Evolutionary conservation across 2,329 filamentous ascomycete genomes (phyloP).

Genomic region (Dactylellina cionopaga): DNA sequence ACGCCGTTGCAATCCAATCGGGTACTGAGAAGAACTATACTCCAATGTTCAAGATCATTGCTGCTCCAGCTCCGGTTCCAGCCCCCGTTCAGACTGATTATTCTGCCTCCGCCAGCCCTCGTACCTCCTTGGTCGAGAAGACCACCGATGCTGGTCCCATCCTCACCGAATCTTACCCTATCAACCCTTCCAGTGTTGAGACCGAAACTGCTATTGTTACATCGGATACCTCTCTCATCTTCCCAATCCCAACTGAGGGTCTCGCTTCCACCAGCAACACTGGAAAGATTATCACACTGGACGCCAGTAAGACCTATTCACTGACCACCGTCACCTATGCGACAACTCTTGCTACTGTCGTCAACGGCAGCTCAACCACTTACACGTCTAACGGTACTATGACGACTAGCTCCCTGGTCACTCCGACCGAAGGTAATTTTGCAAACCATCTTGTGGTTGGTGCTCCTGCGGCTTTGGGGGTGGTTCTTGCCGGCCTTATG

Average conservation of each 20-base stretch:
- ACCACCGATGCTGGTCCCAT: conserved; percentile 23
- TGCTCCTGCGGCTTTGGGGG: conserved; percentile 3
- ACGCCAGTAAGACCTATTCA: conserved; percentile 25
- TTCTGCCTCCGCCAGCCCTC: not conserved
- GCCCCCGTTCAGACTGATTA: not conserved
- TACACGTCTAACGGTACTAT: conserved; percentile 20
- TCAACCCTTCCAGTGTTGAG: not conserved
- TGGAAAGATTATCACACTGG: conserved; percentile 47
- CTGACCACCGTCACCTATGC: conserved; percentile 24
- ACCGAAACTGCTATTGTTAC: conserved; percentile 18
- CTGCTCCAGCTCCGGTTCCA: not conserved
- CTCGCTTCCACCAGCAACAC: not conserved
- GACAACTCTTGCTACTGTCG: conserved; percentile 14
- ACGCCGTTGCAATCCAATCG: conserved; percentile 55
- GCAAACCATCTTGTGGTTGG: conserved; percentile 3
- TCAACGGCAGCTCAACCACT: conserved; percentile 24
- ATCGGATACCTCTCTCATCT: conserved; percentile 30
- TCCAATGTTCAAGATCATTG: conserved; percentile 54
- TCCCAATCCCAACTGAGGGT: conserved; percentile 16
- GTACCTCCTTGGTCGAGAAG: conserved; percentile 33
- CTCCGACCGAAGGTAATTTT: conserved; percentile 16
- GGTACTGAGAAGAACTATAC: conserved; percentile 54
- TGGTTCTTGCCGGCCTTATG: conserved; percentile 23
- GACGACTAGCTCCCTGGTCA: conserved; percentile 32
- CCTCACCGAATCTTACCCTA: conserved; percentile 44